Evolutionary conservation across 2,329 filamentous ascomycete genomes (phyloP).

Genomic region (Penicillium polonicum): DNA sequence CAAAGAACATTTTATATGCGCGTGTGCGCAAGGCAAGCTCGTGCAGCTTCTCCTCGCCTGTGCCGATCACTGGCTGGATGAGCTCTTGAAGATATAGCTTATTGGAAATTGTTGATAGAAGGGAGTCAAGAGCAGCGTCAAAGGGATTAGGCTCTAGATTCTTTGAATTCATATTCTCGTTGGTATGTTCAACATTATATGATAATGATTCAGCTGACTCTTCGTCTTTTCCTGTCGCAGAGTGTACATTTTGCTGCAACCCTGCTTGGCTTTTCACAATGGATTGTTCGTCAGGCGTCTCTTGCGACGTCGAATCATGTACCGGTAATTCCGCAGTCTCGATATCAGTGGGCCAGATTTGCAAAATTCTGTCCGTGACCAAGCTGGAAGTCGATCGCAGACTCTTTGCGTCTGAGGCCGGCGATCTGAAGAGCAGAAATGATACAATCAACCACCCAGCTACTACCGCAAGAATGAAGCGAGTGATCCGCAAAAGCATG

Average conservation of each 20-base stretch:
- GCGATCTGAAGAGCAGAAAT: background rate
- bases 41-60: background rate
- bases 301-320: background rate
- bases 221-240: background rate
- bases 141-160: background rate
- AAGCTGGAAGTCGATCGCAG: background rate
- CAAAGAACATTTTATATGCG: background rate
- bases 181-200: too few species aligned
- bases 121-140: background rate
- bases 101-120: background rate
- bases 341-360: background rate
- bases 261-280: background rate
- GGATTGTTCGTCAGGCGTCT: background rate
- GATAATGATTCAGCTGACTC: background rate
- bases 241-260: background rate
- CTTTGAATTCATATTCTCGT: background rate
- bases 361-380: background rate
- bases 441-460: background rate
- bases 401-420: background rate
- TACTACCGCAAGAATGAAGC: background rate
- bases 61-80: background rate
- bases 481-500: background rate
- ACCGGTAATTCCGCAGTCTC: background rate
- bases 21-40: background rate
- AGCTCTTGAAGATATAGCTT: background rate